phyloP scores from a whole-genome alignment of 78 protist genomes.

The Dictyostelium intermedium region DNA sequence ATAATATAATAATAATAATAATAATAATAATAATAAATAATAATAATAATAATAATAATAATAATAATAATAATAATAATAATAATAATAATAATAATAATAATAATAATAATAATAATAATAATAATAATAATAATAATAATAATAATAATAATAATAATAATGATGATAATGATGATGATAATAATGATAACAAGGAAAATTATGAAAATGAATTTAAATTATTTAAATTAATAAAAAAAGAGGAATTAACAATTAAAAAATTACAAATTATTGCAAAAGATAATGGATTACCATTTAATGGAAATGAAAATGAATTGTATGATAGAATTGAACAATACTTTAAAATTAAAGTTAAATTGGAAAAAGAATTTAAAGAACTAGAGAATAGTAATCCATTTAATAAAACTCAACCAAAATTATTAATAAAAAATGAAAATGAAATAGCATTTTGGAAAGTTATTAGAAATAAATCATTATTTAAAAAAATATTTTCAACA shows the following conservation, averaged over 20 bases:
- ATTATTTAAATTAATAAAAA: no score
- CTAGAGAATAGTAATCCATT: not conserved
- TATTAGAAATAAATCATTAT: not conserved
- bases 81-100: no score
- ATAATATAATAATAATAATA: no score
- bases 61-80: no score
- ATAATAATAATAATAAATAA: no score
- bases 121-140: no score
- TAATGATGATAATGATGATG: not conserved
- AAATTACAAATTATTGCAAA: not conserved
- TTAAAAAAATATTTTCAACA: not conserved
- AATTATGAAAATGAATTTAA: not conserved
- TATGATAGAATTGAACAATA: not conserved
- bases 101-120: no score
- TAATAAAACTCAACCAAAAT: not conserved
- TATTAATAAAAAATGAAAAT: not conserved
- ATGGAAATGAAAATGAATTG: not conserved
- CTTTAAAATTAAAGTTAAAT: not conserved
- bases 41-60: no score
- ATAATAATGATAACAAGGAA: no score
- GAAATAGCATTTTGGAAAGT: not conserved
- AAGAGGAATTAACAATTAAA: not conserved
- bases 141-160: no score
- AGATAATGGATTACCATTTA: not conserved
- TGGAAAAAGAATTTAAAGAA: not conserved